phyloP scores from a whole-genome alignment of 139 green algal species.

The Micromonas pusilla region DNA sequence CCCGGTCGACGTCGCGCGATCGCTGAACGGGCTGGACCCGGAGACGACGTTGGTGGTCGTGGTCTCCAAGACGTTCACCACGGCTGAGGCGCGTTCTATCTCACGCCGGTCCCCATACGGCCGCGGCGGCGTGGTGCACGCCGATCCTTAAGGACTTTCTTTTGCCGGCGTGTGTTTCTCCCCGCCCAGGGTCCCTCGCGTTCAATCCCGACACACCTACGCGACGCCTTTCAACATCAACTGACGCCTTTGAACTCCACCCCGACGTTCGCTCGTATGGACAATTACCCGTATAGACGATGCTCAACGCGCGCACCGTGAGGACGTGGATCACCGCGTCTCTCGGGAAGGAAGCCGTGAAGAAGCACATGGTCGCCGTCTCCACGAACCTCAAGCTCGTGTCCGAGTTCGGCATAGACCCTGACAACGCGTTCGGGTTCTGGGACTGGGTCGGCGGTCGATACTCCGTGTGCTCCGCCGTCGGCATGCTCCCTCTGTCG shows the following conservation, averaged over 20 bases:
- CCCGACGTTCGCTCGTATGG: too few relatives aligned
- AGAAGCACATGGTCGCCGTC: conserved; percentile 99
- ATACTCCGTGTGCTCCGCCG: conserved; percentile 92
- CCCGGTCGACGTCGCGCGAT: conserved; percentile 90
- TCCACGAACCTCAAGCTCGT: conserved; percentile 97
- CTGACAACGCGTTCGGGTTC: conserved; percentile 96
- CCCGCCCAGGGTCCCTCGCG: too few relatives aligned
- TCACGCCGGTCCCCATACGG: too few relatives aligned
- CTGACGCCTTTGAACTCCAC: too few relatives aligned
- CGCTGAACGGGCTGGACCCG: conserved; percentile 62
- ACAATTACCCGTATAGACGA: too few relatives aligned
- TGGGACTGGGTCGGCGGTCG: conserved; percentile 89
- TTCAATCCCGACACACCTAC: too few relatives aligned
- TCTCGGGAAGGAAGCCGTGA: conserved; percentile 57
- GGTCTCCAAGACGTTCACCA: conserved; percentile 99
- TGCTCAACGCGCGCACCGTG: conserved; percentile 96
- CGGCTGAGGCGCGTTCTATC: too few relatives aligned
- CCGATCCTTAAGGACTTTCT: too few relatives aligned
- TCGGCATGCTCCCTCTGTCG: conserved; percentile 88
- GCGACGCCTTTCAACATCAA: too few relatives aligned
- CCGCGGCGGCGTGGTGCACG: too few relatives aligned
- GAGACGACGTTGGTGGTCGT: conserved; percentile 94
- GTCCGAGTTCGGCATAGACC: conserved; percentile 96
- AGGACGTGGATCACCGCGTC: conserved; percentile 43
- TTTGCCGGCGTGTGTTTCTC: too few relatives aligned